Conservation (phyloP, 371 early-diverging fungal species). For the Cokeromyces recurvatus region DNA sequence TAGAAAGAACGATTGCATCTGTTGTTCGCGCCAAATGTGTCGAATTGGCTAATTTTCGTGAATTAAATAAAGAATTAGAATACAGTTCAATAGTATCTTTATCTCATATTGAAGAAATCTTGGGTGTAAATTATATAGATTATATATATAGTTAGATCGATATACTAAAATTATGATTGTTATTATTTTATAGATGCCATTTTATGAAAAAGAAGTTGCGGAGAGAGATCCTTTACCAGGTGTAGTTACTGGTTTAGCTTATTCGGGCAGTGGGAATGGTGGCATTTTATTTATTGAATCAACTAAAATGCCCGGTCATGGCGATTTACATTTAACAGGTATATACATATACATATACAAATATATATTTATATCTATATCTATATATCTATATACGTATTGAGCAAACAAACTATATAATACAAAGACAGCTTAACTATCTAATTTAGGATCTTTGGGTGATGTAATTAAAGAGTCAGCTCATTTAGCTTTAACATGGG, state of each 20-base stretch:
- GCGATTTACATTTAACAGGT: constrained; percentile 66
- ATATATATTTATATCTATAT: too few relatives aligned
- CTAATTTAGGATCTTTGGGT: constrained; percentile 59
- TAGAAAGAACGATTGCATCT: constrained; percentile 72
- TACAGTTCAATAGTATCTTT: constrained; percentile 10
- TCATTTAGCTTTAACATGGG: constrained; percentile 77
- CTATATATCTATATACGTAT: too few relatives aligned
- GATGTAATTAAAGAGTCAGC: constrained; percentile 89
- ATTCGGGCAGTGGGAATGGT: constrained; percentile 73
- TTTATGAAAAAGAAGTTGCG: constrained; percentile 59
- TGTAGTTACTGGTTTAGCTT: constrained; percentile 82
- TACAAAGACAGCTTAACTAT: not conserved
- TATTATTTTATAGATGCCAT: constrained; percentile 25
- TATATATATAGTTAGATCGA: too few relatives aligned
- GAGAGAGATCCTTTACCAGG: constrained; percentile 68
- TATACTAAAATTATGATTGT: not conserved
- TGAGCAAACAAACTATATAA: too few relatives aligned
- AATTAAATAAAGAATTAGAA: constrained; percentile 17
- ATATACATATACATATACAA: too few relatives aligned
- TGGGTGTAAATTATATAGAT: constrained; percentile 54
- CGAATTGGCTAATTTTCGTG: constrained; percentile 46
- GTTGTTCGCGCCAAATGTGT: constrained; percentile 75
- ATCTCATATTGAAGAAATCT: constrained; percentile 50
- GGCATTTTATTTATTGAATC: constrained; percentile 82
- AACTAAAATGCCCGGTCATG: constrained; percentile 72